These are phyloP conservation scores for Aspergillus sergii DNA, from an alignment of 2,329 filamentous ascomycete species.

Conservation along the genomic window DNA sequence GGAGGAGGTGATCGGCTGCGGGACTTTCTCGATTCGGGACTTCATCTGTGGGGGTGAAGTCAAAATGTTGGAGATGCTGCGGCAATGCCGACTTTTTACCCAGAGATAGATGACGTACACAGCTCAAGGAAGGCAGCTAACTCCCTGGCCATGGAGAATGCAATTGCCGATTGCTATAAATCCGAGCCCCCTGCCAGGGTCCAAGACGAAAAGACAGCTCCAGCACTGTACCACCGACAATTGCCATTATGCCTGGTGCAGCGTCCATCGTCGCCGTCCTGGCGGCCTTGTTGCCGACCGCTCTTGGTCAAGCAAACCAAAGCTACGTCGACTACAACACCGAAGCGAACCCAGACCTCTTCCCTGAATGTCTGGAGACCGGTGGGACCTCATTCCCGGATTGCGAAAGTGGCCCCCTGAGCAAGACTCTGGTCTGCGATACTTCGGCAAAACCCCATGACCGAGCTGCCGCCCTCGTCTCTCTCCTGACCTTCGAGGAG, in stretches of 20 bases:
- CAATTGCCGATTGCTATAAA: slow-evolving; percentile 11
- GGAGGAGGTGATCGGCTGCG: slow-evolving; percentile 24
- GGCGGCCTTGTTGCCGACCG: slow-evolving; percentile 24
- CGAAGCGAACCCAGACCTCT: slow-evolving; percentile 29
- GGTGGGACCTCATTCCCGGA: slow-evolving; percentile 49
- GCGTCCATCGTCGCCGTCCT: slow-evolving; percentile 22
- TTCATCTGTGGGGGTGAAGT: slow-evolving; percentile 13
- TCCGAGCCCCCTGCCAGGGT: not conserved
- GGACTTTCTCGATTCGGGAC: slow-evolving; percentile 21
- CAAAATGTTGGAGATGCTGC: not conserved
- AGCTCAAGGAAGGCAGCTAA: slow-evolving; percentile 4
- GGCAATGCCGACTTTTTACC: not conserved
- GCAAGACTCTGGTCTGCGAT: slow-evolving; percentile 56
- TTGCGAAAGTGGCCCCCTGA: slow-evolving; percentile 54
- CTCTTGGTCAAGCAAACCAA: slow-evolving; percentile 30
- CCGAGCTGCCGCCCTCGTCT: slow-evolving; percentile 53
- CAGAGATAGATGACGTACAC: slow-evolving; percentile 1
- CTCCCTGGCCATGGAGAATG: not conserved
- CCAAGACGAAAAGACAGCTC: not conserved
- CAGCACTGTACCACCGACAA: not conserved
- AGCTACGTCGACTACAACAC: slow-evolving; percentile 30
- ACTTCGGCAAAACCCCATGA: slow-evolving; percentile 41
- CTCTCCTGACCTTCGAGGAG: slow-evolving; percentile 55
- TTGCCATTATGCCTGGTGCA: slow-evolving; percentile 19
- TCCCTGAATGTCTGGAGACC: slow-evolving; percentile 20